Evolutionary conservation across 2,329 filamentous ascomycete genomes (phyloP), one percentile per base, ranked within the genome.

Genomic region (Phaeophleospora eucalypticola): DNA sequence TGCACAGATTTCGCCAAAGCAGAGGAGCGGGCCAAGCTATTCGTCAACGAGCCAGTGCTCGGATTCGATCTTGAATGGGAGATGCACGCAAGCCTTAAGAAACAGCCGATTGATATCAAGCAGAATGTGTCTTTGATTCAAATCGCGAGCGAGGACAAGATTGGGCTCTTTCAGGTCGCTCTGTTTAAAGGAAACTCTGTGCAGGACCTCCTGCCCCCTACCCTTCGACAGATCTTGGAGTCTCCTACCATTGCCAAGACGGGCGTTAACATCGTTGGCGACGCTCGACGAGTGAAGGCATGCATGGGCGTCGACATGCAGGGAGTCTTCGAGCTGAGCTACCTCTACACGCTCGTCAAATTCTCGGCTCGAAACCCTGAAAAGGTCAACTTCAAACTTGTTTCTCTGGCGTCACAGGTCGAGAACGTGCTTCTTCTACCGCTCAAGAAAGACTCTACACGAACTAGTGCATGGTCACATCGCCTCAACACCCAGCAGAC

Each of bases 11-110:
- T 76, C 36, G 71, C 80, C 29, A 80, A 79, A 2, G 84, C 86
- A 15, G 88, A 96, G 64, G 68, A 72, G 4, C 77, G 86, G 6
- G 71, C 79, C 15, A 66, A 78, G 47, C 75, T 84, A 47, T 95
- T 96, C 57, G 62, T 82, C 33, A 56, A 77, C 19, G 81, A 93
- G 59, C 73, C 80, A 33, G 68, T 94, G 2, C 65, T 96, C n/a
- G 90, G 90, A 0, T 89, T 96, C 51, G 90, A 96, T 60, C 76
- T 96, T 52, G 91, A 96, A 70, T 96, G 91, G 90, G 75, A 81
- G 43, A 57, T 54, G 32, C 72, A 64, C 16, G 58, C 54, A 6
- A 36, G 43, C 7, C 29, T 51, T 19, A 64, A 74, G 34, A 54
- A 45, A 16, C 39, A 41, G 3, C 38, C 38, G 8, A 29, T 49